Base-by-base conservation (phyloP, 2,329 filamentous ascomycete genomes). In the Shiraia bambusicola region DNA sequence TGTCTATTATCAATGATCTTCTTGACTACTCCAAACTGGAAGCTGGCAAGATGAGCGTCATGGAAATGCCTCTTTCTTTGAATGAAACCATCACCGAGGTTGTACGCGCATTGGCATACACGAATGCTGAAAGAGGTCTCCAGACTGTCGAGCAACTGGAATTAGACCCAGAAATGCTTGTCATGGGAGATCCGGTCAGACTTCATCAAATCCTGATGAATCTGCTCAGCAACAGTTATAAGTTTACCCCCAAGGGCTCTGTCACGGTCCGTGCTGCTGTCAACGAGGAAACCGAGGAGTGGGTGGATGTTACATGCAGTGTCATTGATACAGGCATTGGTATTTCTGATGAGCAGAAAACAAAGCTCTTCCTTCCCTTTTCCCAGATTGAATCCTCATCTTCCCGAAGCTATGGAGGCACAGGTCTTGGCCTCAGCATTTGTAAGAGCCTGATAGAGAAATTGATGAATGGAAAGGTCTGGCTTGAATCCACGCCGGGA, bases 381-480 rank as follows among this genome's bases (percentile, higher is more conserved):
- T 92, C 87, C 40, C 91, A 96, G 69, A 91, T 92, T 1, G 91
- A 96, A 69, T 87, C 86, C 34, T 93, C 88, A 55, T 95, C 90
- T 2, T 89, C 90, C 39, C 79, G 91, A 37, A 93, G 90, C 62
- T 96, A 95, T 56, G 91, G 91, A 28, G 91, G 91, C 30, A 95
- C 89, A 54, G 91, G 91, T 16, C 81, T 96, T 2, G 91, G 91
- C 2, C 76, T 96, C 30, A 94, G 88, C 61, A 96, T 96, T 52
- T 95, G 91, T 78, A 95, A 95, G 69, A 91, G 88, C 1, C 82
- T 96, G 30, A 90, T 96, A 48, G 88, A 95, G 70, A 88, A 87
- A 14, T 91, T 95, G 69, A 91, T 96, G 80, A 83, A 88, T 47
- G 91, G 91, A 29, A 83, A 79, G 47, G 94, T 96, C 47, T 83